Conservation (phyloP, 129 eudicot species). For the Helichrysum umbraculigerum region DNA sequence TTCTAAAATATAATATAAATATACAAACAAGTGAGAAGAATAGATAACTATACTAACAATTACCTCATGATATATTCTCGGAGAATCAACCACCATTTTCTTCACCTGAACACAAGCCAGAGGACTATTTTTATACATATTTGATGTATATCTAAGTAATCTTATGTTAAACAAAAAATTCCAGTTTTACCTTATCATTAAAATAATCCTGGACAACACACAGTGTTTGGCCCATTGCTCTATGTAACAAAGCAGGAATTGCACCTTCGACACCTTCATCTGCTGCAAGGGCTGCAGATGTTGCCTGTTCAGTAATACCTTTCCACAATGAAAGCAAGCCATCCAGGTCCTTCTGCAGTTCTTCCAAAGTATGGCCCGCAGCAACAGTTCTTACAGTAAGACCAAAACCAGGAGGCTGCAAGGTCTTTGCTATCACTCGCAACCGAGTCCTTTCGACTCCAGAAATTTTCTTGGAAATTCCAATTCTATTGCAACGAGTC, state of each 20-base stretch:
- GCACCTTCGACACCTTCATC: slow-evolving; percentile 98
- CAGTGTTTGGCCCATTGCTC: slow-evolving; percentile 94
- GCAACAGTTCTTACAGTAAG: slow-evolving; percentile 90
- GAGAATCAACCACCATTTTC: slow-evolving; percentile 95
- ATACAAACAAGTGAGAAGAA: background rate
- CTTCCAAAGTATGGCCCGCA: slow-evolving; percentile 81
- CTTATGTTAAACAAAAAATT: background rate
- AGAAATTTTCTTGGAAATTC: slow-evolving; percentile 79
- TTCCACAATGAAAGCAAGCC: slow-evolving; percentile 93
- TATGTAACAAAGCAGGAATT: slow-evolving; percentile 84
- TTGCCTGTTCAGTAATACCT: slow-evolving; percentile 79
- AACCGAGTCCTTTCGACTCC: slow-evolving; percentile 87
- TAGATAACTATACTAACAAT: slow-evolving; percentile 12
- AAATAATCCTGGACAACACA: slow-evolving; percentile 95
- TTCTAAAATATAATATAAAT: background rate
- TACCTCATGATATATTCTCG: slow-evolving; percentile 98
- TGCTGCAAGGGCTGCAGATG: slow-evolving; percentile 96
- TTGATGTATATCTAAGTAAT: background rate
- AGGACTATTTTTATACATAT: slow-evolving; percentile 21
- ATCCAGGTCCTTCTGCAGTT: slow-evolving; percentile 83
- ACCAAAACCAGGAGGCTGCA: slow-evolving; percentile 90
- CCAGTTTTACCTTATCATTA: slow-evolving; percentile 60
- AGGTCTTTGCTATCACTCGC: slow-evolving; percentile 72
- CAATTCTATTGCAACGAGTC: slow-evolving; percentile 62
- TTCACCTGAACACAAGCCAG: slow-evolving; percentile 63